Evolutionary conservation across 2,329 filamentous ascomycete genomes (phyloP).

Genomic region (Alternaria brassicae): DNA sequence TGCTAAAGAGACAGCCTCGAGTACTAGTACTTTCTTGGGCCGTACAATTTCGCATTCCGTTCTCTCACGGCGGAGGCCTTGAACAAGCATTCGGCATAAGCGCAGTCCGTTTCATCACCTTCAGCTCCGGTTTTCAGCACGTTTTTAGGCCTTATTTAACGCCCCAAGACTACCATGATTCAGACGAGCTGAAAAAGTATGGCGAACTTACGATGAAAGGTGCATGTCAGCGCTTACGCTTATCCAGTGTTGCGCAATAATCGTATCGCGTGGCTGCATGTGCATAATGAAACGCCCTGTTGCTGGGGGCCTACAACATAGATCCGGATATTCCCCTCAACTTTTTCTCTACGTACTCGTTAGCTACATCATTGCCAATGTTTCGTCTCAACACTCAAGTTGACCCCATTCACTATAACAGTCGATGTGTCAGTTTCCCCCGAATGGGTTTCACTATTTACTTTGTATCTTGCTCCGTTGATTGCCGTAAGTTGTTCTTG

Average conservation of each 20-base stretch:
- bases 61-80: not conserved
- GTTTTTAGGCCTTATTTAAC: not conserved
- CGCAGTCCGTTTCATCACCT: not conserved
- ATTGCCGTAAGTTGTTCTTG: constrained; percentile 23
- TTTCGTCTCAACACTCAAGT: not conserved
- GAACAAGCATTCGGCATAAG: not conserved
- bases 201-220: not conserved
- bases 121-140: too few relatives aligned
- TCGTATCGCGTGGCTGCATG: not conserved
- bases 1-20: not conserved
- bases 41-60: not conserved
- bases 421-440: constrained; percentile 22
- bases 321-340: not conserved
- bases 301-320: not conserved
- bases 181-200: not conserved
- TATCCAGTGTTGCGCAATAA: not conserved
- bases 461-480: constrained; percentile 43
- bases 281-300: not conserved
- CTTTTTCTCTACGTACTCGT: not conserved
- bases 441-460: constrained; percentile 43
- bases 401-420: constrained; percentile 10
- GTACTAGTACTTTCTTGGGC: not conserved
- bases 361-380: not conserved
- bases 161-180: not conserved
- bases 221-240: not conserved